Evolutionary conservation across 192 early-diverging fungal genomes (phyloP), one percentile per base, ranked within the genome.

Genomic region (Mortierella alpina): DNA sequence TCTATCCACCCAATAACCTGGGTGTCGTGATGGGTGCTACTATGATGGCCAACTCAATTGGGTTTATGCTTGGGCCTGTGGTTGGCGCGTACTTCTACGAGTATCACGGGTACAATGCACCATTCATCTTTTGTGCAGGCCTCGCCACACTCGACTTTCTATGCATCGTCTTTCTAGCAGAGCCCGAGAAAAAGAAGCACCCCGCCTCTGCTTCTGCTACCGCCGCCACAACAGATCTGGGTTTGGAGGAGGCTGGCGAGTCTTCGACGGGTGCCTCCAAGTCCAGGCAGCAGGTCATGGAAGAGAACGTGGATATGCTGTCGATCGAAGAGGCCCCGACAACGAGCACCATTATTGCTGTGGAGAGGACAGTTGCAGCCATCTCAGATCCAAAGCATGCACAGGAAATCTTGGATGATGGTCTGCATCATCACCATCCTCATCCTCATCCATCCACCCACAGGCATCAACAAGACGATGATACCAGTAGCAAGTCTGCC

Each of bases 21-120:
- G 92, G 92, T 20, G 73, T 87, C n/a, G 91, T 90, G 13, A 93
- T 94, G 92, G 92, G 92, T 14, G 86, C 89, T 15, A 89, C 90
- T 1, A 85, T 93, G 62, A 87, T 87, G 1, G 91, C 90, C 3
- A 88, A 91, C 41, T 89, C 90, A 13, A 68, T 95, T 14, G 93
- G 93, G 5, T 88, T 89, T 47, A 83, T 92, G n/a, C 73, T 89
- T 39, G 93, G 93, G 2, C 92, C 92, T 2, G 80, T 91, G 40
- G 51, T 93, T 11, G 93, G 92, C 47, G 92, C 90, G 10, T 72
- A 85, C 47, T 75, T 95, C 11, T 92, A 87, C 62, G 85, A 88
- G 14, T 88, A 86, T n/a, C 89, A 90, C 58, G 93, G 92, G 59
- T 85, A 86, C 20, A 82, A 83, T 13, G 88, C 91, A 11, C 92